A percentile compares a stretch with the other conserved stretches of the same genome.
Conservation (phyloP, 768 basidiomycete genomes). For the Phylloporus sp. region DNA sequence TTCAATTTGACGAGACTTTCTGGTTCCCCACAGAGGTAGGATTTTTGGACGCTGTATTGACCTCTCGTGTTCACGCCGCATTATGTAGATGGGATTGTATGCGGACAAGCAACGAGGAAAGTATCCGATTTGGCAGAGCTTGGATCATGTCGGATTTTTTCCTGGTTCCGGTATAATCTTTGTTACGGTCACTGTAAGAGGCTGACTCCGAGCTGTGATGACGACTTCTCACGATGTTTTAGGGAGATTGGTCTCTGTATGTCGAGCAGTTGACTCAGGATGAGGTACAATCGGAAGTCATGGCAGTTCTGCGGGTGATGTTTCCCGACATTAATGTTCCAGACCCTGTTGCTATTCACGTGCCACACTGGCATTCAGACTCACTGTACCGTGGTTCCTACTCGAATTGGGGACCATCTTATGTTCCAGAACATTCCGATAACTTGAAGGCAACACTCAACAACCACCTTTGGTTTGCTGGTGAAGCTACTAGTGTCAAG, state of each 20-base stretch:
- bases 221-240: neutral
- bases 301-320: slow-evolving; percentile 56
- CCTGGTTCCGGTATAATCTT: slow-evolving; percentile 50
- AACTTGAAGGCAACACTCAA: slow-evolving; percentile 53
- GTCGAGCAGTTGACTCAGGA: slow-evolving; percentile 48
- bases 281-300: slow-evolving; percentile 48
- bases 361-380: slow-evolving; percentile 51
- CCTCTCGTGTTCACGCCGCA: neutral
- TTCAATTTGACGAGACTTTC: slow-evolving; percentile 58
- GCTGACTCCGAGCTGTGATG: neutral
- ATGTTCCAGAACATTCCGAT: slow-evolving; percentile 46
- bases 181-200: slow-evolving; percentile 26
- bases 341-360: slow-evolving; percentile 50
- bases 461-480: slow-evolving; percentile 53
- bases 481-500: slow-evolving; percentile 54
- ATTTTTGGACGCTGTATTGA: neutral
- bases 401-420: slow-evolving; percentile 66
- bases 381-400: slow-evolving; percentile 45
- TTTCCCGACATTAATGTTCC: slow-evolving; percentile 51
- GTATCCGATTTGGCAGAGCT: slow-evolving; percentile 64
- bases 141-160: slow-evolving; percentile 54
- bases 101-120: slow-evolving; percentile 54
- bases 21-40: slow-evolving; percentile 47
- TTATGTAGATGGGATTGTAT: slow-evolving; percentile 45
- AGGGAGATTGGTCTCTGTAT: slow-evolving; percentile 60